These are phyloP conservation scores for Dionaea muscipula DNA, from an alignment of 179 eudicot species.

Conservation along the genomic window DNA sequence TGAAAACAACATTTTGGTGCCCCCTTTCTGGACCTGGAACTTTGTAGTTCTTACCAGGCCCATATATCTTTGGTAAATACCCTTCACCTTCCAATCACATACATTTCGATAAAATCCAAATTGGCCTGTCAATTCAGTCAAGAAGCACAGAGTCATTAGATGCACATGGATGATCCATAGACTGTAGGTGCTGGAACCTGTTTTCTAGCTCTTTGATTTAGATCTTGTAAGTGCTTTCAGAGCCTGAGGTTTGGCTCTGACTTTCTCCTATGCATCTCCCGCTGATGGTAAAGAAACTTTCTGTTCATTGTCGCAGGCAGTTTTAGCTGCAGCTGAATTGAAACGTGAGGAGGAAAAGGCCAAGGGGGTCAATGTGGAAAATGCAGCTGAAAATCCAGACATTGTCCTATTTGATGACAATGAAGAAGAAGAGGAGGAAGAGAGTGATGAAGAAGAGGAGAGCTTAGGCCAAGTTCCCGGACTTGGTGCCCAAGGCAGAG, in stretches of 20 bases:
- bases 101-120: too few relatives aligned
- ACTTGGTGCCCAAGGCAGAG: slow-evolving; percentile 51
- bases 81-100: too few relatives aligned
- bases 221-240: not conserved
- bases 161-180: too few relatives aligned
- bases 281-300: not conserved
- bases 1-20: too few relatives aligned
- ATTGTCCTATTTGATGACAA: slow-evolving; percentile 94
- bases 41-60: too few relatives aligned
- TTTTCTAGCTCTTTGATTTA: too few relatives aligned
- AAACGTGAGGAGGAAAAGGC: slow-evolving; percentile 94
- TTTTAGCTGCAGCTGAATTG: slow-evolving; percentile 65
- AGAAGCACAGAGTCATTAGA: too few relatives aligned
- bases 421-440: slow-evolving; percentile 97
- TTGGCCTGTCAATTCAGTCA: too few relatives aligned
- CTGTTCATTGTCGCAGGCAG: slow-evolving; percentile 36
- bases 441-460: slow-evolving; percentile 83
- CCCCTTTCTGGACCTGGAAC: too few relatives aligned
- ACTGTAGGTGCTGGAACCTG: too few relatives aligned
- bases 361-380: slow-evolving; percentile 70
- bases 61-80: too few relatives aligned
- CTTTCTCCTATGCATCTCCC: not conserved
- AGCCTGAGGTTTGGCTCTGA: not conserved
- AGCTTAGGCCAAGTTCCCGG: slow-evolving; percentile 36
- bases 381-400: slow-evolving; percentile 68